Evolutionary conservation across 2,329 filamentous ascomycete species (phyloP).

Genomic region (Calycina marina): DNA sequence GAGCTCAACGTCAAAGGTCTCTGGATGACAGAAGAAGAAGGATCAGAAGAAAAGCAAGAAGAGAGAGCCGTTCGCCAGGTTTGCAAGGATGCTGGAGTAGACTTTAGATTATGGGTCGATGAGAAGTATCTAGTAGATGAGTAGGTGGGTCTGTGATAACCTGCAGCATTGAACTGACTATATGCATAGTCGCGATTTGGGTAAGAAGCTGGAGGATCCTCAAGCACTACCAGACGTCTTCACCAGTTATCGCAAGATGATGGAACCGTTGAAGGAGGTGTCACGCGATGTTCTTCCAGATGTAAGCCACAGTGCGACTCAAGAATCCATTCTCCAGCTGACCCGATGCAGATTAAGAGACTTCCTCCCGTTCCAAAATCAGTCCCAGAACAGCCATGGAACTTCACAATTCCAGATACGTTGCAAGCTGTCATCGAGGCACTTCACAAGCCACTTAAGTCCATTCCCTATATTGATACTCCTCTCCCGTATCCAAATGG

Average conservation of each 20-base stretch:
- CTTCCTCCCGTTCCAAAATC: conserved; percentile 43
- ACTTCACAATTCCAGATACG: conserved; percentile 47
- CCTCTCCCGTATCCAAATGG: conserved; percentile 37
- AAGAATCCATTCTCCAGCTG: conserved; percentile 27
- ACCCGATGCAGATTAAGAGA: conserved; percentile 12
- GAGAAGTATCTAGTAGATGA: conserved; percentile 72
- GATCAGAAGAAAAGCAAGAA: conserved; percentile 53
- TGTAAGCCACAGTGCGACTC: background rate
- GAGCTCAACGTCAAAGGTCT: conserved; percentile 39
- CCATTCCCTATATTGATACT: conserved; percentile 32
- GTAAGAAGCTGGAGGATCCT: conserved; percentile 35
- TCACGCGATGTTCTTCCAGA: conserved; percentile 41
- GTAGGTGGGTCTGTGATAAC: conserved; percentile 34
- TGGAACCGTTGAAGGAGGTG: conserved; percentile 53
- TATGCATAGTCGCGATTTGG: conserved; percentile 44
- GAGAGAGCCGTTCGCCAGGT: conserved; percentile 38
- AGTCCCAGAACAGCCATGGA: conserved; percentile 42
- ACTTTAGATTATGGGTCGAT: conserved; percentile 54
- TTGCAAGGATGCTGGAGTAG: conserved; percentile 36
- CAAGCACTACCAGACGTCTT: conserved; percentile 59
- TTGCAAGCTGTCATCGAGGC: conserved; percentile 37
- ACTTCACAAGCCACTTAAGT: conserved; percentile 41
- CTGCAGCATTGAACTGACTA: background rate
- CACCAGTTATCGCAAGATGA: conserved; percentile 56
- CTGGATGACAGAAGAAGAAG: conserved; percentile 62